Conservation (phyloP, 805 yeast genomes). For the Torulaspora delbrueckii region DNA sequence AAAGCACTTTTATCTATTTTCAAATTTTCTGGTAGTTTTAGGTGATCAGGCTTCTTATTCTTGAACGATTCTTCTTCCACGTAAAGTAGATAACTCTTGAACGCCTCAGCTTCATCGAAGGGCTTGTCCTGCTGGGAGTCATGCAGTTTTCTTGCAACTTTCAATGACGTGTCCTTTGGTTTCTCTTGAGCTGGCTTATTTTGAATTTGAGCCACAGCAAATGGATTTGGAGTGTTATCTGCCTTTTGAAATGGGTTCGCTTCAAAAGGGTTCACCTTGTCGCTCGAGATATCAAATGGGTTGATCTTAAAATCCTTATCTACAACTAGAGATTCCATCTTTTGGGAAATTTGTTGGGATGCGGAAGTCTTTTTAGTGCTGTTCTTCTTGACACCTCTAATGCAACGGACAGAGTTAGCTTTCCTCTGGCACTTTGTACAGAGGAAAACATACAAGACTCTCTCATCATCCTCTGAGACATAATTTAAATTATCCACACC, state of each 20-base stretch:
- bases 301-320: slow-evolving; percentile 40
- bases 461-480: slow-evolving; percentile 59
- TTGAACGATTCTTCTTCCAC: slow-evolving; percentile 68
- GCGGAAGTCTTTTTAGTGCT: slow-evolving; percentile 41
- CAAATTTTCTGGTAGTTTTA: slow-evolving; percentile 46
- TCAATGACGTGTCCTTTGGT: slow-evolving; percentile 23
- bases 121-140: slow-evolving; percentile 25
- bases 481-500: slow-evolving; percentile 14
- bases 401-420: slow-evolving; percentile 65
- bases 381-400: slow-evolving; percentile 70
- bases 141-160: slow-evolving; percentile 33
- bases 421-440: slow-evolving; percentile 71
- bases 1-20: slow-evolving; percentile 49
- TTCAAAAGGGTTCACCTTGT: slow-evolving; percentile 29
- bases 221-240: slow-evolving; percentile 1
- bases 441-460: slow-evolving; percentile 74
- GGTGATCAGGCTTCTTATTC: slow-evolving; percentile 44
- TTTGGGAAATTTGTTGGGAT: slow-evolving; percentile 41
- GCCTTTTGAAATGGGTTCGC: slow-evolving; percentile 38
- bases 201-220: not conserved
- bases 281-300: slow-evolving; percentile 29
- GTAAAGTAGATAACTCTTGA: slow-evolving; percentile 62
- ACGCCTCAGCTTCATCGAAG: slow-evolving; percentile 31
- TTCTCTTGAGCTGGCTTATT: not conserved
- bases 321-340: slow-evolving; percentile 38